These are phyloP conservation scores for Rhizophagus sp. DNA, from an alignment of 192 early-diverging fungal species.

Conservation along the genomic window DNA sequence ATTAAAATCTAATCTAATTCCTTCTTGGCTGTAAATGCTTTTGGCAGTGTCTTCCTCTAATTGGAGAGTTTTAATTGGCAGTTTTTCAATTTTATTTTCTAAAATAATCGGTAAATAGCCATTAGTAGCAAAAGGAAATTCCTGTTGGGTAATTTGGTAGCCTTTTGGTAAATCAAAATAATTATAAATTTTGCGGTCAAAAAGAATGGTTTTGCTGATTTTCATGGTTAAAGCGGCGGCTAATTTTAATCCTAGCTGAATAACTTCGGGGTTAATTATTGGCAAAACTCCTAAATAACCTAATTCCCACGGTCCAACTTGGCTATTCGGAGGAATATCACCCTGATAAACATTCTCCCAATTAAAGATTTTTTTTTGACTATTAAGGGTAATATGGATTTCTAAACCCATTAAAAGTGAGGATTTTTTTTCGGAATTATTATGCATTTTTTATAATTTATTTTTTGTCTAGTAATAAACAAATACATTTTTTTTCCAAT, in stretches of 20 bases:
- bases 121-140: background rate
- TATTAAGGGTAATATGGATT: conserved; percentile 6
- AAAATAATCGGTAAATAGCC: background rate
- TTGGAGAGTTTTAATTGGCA: conserved; percentile 13
- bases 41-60: conserved; percentile 14
- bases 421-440: too few relatives aligned
- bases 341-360: background rate
- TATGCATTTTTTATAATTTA: too few relatives aligned
- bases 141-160: conserved; percentile 20
- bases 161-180: conserved; percentile 22
- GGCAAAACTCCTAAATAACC: conserved; percentile 18
- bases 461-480: too few relatives aligned
- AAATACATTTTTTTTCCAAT: too few relatives aligned
- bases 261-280: conserved; percentile 10
- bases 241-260: conserved; percentile 4
- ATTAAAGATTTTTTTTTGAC: conserved; percentile 22
- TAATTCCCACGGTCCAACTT: conserved; percentile 1
- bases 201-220: background rate
- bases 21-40: background rate
- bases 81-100: background rate
- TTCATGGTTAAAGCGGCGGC: background rate
- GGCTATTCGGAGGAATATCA: background rate
- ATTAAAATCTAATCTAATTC: conserved; percentile 21
- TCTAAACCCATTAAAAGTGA: background rate
- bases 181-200: conserved; percentile 20